phyloP scores from a whole-genome alignment of 169 alveolate genomes.

The Eimeria sp. region DNA sequence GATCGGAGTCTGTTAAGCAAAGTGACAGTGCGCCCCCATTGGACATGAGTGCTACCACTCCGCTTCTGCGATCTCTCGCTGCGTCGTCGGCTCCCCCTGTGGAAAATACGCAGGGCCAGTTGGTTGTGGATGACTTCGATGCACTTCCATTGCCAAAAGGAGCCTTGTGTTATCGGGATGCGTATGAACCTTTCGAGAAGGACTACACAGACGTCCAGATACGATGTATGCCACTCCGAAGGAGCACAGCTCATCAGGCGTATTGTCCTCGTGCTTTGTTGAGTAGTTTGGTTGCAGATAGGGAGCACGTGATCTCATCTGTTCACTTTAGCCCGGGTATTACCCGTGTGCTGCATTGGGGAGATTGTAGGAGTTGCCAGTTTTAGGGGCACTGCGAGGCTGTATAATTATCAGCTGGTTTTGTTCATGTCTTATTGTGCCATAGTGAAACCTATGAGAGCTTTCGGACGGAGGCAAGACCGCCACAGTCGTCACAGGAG shows the following conservation, averaged over 20 bases:
- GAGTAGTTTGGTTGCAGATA: background rate
- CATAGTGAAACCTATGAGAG: constrained; percentile 68
- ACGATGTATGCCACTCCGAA: background rate
- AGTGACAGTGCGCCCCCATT: background rate
- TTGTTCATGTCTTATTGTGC: background rate
- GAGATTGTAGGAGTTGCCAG: background rate
- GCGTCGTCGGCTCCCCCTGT: constrained; percentile 64
- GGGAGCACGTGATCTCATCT: background rate
- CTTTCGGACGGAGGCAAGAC: constrained; percentile 47
- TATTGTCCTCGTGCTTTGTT: background rate
- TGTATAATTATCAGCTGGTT: background rate
- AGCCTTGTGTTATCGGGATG: constrained; percentile 18
- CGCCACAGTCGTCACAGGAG: constrained; percentile 51
- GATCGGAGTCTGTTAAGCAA: background rate
- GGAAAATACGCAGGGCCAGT: constrained; percentile 27
- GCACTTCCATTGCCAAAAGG: constrained; percentile 23
- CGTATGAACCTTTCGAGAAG: constrained; percentile 23
- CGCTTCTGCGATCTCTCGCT: constrained; percentile 57
- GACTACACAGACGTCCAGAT: constrained; percentile 64
- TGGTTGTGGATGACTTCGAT: constrained; percentile 58
- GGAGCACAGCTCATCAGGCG: background rate
- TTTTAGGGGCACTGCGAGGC: background rate
- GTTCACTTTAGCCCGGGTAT: background rate
- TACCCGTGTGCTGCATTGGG: background rate
- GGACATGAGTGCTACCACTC: constrained; percentile 28